Base-by-base conservation (phyloP, 495 filamentous ascomycete species). In the Penicillium verhagenii region DNA sequence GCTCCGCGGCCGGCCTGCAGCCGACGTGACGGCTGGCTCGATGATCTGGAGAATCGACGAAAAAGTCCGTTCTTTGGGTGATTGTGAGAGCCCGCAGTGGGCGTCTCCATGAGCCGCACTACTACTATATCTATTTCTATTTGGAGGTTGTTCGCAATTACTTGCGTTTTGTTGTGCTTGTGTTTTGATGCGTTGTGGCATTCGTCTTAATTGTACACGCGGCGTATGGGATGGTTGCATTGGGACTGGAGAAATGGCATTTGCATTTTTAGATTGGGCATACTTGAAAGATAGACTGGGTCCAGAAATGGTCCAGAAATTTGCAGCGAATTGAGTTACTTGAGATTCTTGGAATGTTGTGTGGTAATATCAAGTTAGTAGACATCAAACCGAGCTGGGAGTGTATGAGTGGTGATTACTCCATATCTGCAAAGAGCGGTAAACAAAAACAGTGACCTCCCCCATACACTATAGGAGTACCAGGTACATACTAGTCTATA, bases 41-140 rank as follows among this genome's bases (percentile, higher is more conserved):
- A 65, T 72, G 65, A 33, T 67, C 47, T 65, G 68, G 42, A 50
- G 69, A 11, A 61, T 73, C 19, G 67, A 70, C 33, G 53, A 56
- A 13, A 49, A 50, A 0, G 47, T 70, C 0, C 50, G 56, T 5
- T 37, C 28, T 21, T 44, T 59, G 54, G 60, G 65, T 6, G 33
- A 40, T 8, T 72, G 69, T 49, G 1, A 47, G 3, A 29, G 56
- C 21, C 57, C 58, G 0, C 18, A 31, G 13, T 65, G 57, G 50
- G 20, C 31, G 14, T 7, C n/a, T n/a, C n/a, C 5, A 16, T 45
- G 10, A 16, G 21, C 0, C n/a, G 11, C 6, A 21, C 19, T 5
- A 19, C 13, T 37, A n/a, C n/a, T 50, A 25, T 35, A 19, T 40
- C 16, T 21, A 35, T 50, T 45, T 38, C 43, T 38, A 52, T 62